phyloP scores from a whole-genome alignment of 257 asterid genomes.

The Lycium barbarum region DNA sequence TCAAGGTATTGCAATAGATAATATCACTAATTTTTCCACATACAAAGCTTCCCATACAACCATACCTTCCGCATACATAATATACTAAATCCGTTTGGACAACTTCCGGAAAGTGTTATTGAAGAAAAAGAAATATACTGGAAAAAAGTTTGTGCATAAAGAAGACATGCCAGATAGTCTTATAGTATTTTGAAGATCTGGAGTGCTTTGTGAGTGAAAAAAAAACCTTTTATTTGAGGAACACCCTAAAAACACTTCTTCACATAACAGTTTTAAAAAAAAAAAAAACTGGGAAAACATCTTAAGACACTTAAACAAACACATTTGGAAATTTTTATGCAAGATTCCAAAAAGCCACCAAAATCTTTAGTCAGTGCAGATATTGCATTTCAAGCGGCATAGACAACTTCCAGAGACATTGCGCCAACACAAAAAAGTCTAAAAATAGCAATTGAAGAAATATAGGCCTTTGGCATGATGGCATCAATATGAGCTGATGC shows the following conservation, averaged over 20 bases:
- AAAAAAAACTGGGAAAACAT: background rate
- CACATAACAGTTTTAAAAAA: background rate
- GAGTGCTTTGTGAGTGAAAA: conserved; percentile 17
- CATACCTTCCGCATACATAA: background rate
- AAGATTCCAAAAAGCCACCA: background rate
- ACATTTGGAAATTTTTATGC: background rate
- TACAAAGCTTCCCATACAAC: conserved; percentile 1
- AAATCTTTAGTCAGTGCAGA: background rate
- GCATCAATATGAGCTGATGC: conserved; percentile 14
- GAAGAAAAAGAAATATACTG: background rate
- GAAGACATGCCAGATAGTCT: conserved; percentile 4
- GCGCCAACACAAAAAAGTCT: background rate
- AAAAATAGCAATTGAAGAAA: conserved; percentile 6
- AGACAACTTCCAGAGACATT: background rate
- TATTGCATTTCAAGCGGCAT: background rate
- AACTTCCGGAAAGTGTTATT: background rate
- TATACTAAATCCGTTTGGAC: background rate
- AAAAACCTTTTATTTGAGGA: background rate
- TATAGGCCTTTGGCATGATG: background rate
- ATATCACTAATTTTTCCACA: background rate
- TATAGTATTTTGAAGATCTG: conserved; percentile 19
- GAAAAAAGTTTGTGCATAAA: background rate
- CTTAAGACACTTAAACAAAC: background rate
- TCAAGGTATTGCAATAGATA: background rate
- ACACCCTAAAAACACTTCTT: background rate